These are phyloP conservation scores for Candida parachauliodes DNA, from an alignment of 805 yeast species.

Conservation along the genomic window DNA sequence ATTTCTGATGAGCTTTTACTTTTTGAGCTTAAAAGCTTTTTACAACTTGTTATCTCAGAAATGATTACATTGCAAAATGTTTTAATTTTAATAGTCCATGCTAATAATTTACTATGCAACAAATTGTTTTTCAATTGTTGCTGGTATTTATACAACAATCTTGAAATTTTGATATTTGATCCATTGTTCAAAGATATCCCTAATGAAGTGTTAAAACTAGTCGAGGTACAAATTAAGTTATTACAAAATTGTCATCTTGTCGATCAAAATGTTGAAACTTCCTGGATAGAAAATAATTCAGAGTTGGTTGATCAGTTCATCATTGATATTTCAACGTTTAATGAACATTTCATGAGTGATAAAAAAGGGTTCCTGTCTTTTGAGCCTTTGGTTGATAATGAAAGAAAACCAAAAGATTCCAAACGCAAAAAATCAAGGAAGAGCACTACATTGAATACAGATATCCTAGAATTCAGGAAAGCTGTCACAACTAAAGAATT, in stretches of 20 bases:
- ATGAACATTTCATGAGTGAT: conserved; percentile 33
- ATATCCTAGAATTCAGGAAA: conserved; percentile 23
- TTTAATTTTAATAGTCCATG: conserved; percentile 48
- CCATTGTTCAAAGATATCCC: conserved; percentile 25
- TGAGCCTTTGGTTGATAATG: conserved; percentile 34
- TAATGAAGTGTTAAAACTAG: conserved; percentile 18
- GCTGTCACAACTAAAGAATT: conserved; percentile 3
- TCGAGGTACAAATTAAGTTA: conserved; percentile 26
- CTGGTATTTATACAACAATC: conserved; percentile 65
- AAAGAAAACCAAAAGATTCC: conserved; percentile 11
- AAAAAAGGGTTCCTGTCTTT: conserved; percentile 29
- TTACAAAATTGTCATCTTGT: conserved; percentile 25
- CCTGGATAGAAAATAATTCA: conserved; percentile 21
- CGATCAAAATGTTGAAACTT: conserved; percentile 16
- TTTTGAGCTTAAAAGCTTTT: conserved; percentile 52
- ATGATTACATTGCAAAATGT: conserved; percentile 60
- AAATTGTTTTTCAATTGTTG: conserved; percentile 59
- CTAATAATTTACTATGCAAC: conserved; percentile 48
- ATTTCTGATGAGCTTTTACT: conserved; percentile 62
- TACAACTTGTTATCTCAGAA: conserved; percentile 59
- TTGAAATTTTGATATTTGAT: conserved; percentile 59
- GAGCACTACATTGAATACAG: conserved; percentile 20
- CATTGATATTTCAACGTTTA: conserved; percentile 16
- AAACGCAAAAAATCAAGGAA: conserved; percentile 22
- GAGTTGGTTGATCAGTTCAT: conserved; percentile 20